A percentile compares a stretch with the other conserved stretches of the same genome.
Evolutionary conservation across 306 rosid species (phyloP).

Genomic region (Acacia confusa): DNA sequence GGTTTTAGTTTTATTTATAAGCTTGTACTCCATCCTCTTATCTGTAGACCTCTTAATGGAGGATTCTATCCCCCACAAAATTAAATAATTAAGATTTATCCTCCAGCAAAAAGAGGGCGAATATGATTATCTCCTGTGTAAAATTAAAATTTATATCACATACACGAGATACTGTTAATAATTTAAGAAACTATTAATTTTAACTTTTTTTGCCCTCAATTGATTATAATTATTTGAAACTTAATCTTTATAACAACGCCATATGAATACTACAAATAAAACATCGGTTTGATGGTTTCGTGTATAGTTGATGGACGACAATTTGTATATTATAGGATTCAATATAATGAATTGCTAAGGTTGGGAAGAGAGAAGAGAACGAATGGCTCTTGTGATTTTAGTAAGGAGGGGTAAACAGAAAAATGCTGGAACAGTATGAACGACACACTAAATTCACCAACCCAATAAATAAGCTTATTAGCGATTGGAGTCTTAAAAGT

Average conservation of each 20-base stretch:
- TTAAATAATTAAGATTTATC: no score
- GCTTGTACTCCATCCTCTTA: neutral
- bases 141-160: no score
- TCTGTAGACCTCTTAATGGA: neutral
- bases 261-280: neutral
- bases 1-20: no score
- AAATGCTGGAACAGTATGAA: neutral
- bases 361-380: neutral
- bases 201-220: no score
- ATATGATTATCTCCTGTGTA: neutral
- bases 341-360: neutral
- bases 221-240: no score
- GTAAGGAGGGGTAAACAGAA: neutral
- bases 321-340: neutral
- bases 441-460: neutral
- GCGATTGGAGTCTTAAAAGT: no score
- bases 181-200: no score
- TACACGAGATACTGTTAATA: no score
- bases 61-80: no score
- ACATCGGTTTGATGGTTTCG: neutral
- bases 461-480: neutral
- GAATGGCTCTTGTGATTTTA: constrained; percentile 17
- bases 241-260: neutral
- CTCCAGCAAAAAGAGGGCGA: neutral
- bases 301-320: neutral